Evolutionary conservation across 768 basidiomycete genomes (phyloP), one percentile per base, ranked within the genome.

Genomic region (Chalciporus piperatus): DNA sequence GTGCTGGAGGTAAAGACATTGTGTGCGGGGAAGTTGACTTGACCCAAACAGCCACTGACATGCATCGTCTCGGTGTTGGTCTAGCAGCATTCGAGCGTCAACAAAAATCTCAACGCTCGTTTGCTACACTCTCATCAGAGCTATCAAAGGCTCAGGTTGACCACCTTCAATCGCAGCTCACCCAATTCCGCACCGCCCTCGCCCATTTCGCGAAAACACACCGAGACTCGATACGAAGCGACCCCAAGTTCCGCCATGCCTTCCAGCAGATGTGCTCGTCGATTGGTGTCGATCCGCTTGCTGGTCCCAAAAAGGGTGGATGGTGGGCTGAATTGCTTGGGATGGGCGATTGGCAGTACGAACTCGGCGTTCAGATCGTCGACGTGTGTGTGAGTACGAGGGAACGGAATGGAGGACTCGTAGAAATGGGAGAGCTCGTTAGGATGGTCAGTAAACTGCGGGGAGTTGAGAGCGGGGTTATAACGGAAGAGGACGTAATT

Each of bases 221-320:
- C 67, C 85, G 92, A 45, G 82, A 87, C 39, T 82, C 87, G 50
- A 98, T 99, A 64, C 81, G 83, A 51, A 75, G 76, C 45, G 89
- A 96, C 58, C 92, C 96, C 2, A 77, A 80, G 3, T 95, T 99
- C 67, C 80, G 97, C 4, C 88, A 87, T 76, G 87, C 84, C 17
- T 98, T 98, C 71, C 91, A 94, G 58, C 87, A 91, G 52, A 97
- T 99, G 92, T 99, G 97, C 66, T 81, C 88, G 2, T 85, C 87
- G 16, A 90, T 99, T 50, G 93, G 93, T 28, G 92, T 99, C 20
- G 97, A 98, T 67, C 95, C 96, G 2, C 81, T 98, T 19, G 87
- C 90, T 2, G 92, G 92, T 0, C 88, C 90, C 1, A 74, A 87
- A 38, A 84, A 84, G 61, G 90, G 89, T 33, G 92, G 92, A 2